Evolutionary conservation across 495 filamentous ascomycete genomes (phyloP).

Genomic region (Pseudoneurospora amorphoporcata): DNA sequence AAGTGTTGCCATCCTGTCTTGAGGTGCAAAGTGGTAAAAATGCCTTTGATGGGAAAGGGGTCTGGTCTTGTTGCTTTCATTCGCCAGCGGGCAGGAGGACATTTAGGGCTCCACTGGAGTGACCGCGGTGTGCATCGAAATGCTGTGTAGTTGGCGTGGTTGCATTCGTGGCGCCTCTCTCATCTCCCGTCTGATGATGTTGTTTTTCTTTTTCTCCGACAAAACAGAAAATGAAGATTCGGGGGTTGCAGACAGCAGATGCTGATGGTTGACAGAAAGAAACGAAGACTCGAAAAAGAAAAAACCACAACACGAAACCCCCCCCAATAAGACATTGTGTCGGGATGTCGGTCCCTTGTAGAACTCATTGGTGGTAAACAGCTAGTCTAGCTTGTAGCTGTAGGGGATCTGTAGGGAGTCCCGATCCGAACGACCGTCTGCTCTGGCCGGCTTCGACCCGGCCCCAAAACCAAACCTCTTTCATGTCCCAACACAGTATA

Average conservation of each 20-base stretch:
- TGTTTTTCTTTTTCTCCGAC: neutral
- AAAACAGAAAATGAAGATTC: neutral
- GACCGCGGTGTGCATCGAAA: neutral
- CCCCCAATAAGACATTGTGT: constrained; percentile 19
- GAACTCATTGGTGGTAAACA: constrained; percentile 5
- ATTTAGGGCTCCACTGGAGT: neutral
- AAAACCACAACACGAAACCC: neutral
- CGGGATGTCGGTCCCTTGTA: constrained; percentile 20
- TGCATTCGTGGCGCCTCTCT: neutral
- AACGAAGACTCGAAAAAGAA: neutral
- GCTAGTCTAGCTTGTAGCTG: neutral
- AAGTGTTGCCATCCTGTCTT: neutral
- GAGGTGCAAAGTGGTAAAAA: neutral
- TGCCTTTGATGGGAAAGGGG: neutral
- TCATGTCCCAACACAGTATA: neutral
- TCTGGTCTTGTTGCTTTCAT: neutral
- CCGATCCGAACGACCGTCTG: neutral
- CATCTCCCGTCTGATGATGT: neutral
- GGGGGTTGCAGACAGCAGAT: neutral
- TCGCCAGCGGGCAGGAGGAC: neutral
- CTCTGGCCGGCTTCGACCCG: neutral
- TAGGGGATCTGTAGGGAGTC: neutral
- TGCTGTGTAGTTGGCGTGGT: neutral
- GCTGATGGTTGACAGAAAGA: neutral
- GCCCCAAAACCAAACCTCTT: neutral